Percentiles rank a stretch among this genome's conserved stretches.
phyloP scores from a whole-genome alignment of 148 eudicot genomes.

The Heliosperma pusillum region DNA sequence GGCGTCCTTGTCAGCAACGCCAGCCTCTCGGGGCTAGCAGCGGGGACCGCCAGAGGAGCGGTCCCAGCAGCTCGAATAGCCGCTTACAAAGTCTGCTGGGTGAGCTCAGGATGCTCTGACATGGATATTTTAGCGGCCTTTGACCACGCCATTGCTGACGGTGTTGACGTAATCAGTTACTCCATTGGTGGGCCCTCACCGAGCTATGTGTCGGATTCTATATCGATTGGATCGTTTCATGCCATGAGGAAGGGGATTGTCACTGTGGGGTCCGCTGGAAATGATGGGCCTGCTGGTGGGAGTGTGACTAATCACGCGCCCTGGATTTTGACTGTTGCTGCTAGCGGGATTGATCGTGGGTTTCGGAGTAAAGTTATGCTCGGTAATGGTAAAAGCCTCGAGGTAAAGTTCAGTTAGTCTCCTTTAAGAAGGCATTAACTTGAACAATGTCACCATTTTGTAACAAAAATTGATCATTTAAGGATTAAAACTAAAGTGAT shows the following conservation, averaged over 20 bases:
- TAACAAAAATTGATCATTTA: no score
- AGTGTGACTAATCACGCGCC: constrained; percentile 53
- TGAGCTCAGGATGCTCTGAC: constrained; percentile 47
- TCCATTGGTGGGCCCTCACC: constrained; percentile 46
- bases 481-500: no score
- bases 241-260: constrained; percentile 52
- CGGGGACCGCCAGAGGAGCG: constrained; percentile 60
- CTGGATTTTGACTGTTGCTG: constrained; percentile 67
- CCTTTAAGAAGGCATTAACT: no score
- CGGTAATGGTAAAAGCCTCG: constrained; percentile 43
- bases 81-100: constrained; percentile 68
- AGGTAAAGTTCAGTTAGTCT: constrained; percentile 37
- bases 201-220: constrained; percentile 33
- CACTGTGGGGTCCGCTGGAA: constrained; percentile 60
- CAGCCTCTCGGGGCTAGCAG: constrained; percentile 48
- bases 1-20: constrained; percentile 49
- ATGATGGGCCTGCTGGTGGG: constrained; percentile 46
- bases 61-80: constrained; percentile 67
- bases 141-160: constrained; percentile 62
- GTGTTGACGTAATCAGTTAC: constrained; percentile 60
- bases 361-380: constrained; percentile 54
- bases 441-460: no score
- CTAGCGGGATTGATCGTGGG: constrained; percentile 53
- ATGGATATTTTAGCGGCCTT: constrained; percentile 73
- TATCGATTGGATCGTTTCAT: constrained; percentile 50